Conservation (phyloP, 1,284 basidiomycete species). For the Phellinidium pouzarii region DNA sequence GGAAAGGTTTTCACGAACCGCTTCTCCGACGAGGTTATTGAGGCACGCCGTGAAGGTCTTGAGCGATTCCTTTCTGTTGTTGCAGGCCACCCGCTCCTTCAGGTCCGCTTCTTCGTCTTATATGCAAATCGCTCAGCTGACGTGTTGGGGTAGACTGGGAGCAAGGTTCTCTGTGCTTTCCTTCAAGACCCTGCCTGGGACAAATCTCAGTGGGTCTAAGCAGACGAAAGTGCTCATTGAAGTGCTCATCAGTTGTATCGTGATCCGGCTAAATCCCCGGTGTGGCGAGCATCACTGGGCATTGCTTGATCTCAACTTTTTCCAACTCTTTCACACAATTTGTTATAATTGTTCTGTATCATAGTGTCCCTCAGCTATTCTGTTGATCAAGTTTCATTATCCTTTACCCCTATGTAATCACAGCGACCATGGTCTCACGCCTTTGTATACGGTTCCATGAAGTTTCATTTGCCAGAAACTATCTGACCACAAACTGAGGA, state of each 20-base stretch:
- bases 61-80: conserved; percentile 96
- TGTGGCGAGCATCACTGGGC: not conserved
- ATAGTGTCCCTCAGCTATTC: conserved; percentile 6
- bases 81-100: conserved; percentile 92
- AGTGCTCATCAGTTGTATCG: not conserved
- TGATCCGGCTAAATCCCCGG: not conserved
- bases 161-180: conserved; percentile 95
- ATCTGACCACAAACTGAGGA: conserved; percentile 40
- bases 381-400: not conserved
- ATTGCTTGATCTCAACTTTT: not conserved
- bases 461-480: too few species aligned
- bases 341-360: conserved; percentile 4
- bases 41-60: conserved; percentile 84
- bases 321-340: not conserved
- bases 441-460: not conserved
- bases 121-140: not conserved
- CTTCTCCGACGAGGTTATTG: conserved; percentile 97
- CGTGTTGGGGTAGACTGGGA: conserved; percentile 66
- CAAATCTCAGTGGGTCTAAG: conserved; percentile 65
- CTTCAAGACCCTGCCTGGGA: conserved; percentile 89
- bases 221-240: not conserved
- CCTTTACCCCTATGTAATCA: not conserved
- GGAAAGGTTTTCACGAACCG: conserved; percentile 96
- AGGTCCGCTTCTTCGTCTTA: conserved; percentile 46
- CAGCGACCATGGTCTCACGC: not conserved